Percentiles rank a stretch among this genome's conserved stretches.
phyloP scores from a whole-genome alignment of 257 asterid species.

The Solanum pinnatisectum region DNA sequence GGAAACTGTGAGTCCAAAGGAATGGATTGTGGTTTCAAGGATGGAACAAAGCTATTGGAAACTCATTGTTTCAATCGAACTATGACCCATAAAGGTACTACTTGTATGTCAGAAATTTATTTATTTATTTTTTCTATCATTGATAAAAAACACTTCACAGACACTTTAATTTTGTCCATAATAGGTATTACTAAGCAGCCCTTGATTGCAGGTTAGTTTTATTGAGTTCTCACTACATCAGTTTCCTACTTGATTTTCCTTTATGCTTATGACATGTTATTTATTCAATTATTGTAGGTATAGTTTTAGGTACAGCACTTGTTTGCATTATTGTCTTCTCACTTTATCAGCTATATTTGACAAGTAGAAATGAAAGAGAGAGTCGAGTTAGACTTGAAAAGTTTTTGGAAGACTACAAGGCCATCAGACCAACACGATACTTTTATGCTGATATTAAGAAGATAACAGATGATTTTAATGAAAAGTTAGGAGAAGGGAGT shows the following conservation, averaged over 20 bases:
- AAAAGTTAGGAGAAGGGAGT: too few species aligned
- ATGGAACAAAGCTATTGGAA: not conserved
- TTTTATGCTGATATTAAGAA: not conserved
- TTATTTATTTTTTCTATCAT: too few species aligned
- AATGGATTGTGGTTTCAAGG: not conserved
- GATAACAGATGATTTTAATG: too few species aligned
- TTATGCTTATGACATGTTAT: not conserved
- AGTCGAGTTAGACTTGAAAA: not conserved
- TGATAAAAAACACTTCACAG: too few species aligned
- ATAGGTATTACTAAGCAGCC: not conserved
- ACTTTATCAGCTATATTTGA: not conserved
- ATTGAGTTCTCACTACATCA: not conserved
- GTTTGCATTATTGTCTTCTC: not conserved
- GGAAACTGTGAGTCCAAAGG: not conserved
- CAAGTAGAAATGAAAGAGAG: not conserved
- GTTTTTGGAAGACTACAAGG: not conserved
- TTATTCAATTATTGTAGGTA: not conserved
- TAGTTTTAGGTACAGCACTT: not conserved
- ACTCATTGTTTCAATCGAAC: not conserved
- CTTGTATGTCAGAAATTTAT: not conserved
- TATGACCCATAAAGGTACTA: not conserved
- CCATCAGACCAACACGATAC: not conserved
- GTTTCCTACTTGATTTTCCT: not conserved
- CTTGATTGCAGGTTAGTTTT: not conserved
- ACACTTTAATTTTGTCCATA: too few species aligned